A percentile compares a stretch with the other conserved stretches of the same genome.
Conservation (phyloP, 345 rosid species). For the Abelmoschus esculentus region DNA sequence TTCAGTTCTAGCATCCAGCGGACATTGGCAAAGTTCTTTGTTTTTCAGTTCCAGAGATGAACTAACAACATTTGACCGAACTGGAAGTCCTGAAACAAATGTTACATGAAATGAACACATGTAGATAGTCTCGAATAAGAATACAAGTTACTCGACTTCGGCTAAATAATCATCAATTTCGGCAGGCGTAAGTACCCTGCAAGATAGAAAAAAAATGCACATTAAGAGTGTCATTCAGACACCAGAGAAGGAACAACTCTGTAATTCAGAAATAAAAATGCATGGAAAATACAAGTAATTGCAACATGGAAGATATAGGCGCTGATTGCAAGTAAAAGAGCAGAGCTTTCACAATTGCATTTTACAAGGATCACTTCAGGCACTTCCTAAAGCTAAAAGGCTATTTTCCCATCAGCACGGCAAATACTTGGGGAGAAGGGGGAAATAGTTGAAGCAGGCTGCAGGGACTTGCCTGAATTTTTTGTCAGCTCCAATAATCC, state of each 20-base stretch:
- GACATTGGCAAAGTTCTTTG: neutral
- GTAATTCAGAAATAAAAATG: neutral
- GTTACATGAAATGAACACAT: neutral
- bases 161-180: conserved; percentile 58
- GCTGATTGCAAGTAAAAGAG: neutral
- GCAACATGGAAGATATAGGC: neutral
- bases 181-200: conserved; percentile 71
- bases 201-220: neutral
- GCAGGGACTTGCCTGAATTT: conserved; percentile 55
- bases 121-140: neutral
- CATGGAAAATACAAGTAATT: neutral
- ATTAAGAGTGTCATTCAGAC: neutral
- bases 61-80: conserved; percentile 1
- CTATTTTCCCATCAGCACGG: neutral
- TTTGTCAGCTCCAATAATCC: conserved; percentile 66
- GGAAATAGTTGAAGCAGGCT: neutral
- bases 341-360: neutral
- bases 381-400: neutral
- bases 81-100: neutral
- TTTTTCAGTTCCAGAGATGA: neutral
- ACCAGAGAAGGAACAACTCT: neutral
- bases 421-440: neutral
- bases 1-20: neutral
- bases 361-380: neutral
- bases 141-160: conserved; percentile 45